Percentiles rank a stretch among this genome's conserved stretches.
phyloP scores from a whole-genome alignment of 2,329 filamentous ascomycete species.

The Aspergillus calidoustus region DNA sequence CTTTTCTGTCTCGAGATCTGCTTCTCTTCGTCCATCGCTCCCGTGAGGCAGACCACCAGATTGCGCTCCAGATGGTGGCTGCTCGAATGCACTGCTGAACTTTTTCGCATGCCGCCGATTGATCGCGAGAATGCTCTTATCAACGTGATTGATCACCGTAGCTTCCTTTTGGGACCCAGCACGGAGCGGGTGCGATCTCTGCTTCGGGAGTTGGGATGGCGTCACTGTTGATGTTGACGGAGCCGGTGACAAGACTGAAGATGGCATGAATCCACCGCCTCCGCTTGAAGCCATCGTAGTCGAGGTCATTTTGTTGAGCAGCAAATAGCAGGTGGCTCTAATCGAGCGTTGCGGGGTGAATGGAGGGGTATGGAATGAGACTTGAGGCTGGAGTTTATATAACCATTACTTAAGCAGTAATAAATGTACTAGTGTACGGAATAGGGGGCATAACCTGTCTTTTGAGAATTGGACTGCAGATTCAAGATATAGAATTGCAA shows the following conservation, averaged over 20 bases:
- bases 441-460: background rate
- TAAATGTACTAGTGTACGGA: background rate
- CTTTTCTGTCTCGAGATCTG: conserved; percentile 28
- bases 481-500: background rate
- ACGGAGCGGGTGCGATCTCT: conserved; percentile 57
- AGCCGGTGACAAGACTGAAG: conserved; percentile 50
- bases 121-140: conserved; percentile 56
- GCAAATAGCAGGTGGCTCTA: background rate
- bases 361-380: background rate
- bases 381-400: background rate
- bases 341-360: background rate
- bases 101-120: conserved; percentile 60
- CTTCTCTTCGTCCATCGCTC: conserved; percentile 8
- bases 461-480: background rate
- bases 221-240: conserved; percentile 49
- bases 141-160: conserved; percentile 61
- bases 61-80: conserved; percentile 14
- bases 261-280: conserved; percentile 48
- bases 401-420: background rate
- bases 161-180: conserved; percentile 64
- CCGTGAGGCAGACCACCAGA: background rate
- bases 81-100: conserved; percentile 41
- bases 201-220: conserved; percentile 54
- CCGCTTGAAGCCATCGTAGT: background rate
- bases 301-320: background rate